phyloP scores from a whole-genome alignment of 257 asterid species.

The Solanum lycopersicoides region DNA sequence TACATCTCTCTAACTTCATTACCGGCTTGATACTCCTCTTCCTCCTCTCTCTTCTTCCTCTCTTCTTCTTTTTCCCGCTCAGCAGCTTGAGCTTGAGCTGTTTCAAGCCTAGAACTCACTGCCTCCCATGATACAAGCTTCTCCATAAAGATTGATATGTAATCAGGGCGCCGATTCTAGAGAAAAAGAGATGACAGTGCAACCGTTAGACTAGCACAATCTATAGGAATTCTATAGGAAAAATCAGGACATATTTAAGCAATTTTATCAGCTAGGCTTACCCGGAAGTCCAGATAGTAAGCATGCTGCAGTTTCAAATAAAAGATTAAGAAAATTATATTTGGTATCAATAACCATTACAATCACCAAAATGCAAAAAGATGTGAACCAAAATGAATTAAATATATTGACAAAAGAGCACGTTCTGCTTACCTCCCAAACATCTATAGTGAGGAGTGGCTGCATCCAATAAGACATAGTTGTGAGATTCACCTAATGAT shows the following conservation, averaged over 20 bases:
- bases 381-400: background rate
- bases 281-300: conserved; percentile 91
- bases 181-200: background rate
- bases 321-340: background rate
- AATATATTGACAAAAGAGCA: background rate
- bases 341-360: background rate
- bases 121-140: conserved; percentile 94
- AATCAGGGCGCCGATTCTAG: conserved; percentile 79
- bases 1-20: conserved; percentile 32
- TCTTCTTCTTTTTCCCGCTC: conserved; percentile 55
- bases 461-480: conserved; percentile 24
- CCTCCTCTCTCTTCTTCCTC: conserved; percentile 18
- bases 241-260: background rate
- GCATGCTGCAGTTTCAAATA: conserved; percentile 53
- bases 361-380: background rate
- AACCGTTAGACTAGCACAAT: background rate
- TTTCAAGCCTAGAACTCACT: conserved; percentile 76
- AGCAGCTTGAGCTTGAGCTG: conserved; percentile 50
- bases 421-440: conserved; percentile 76
- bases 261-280: conserved; percentile 7
- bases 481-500: background rate
- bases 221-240: background rate
- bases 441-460: conserved; percentile 93
- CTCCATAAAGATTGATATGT: conserved; percentile 71
- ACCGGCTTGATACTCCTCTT: conserved; percentile 12